Evolutionary conservation across 805 yeast species (phyloP), one percentile per base, ranked within the genome.

Genomic region (Yarrowia osloensis): DNA sequence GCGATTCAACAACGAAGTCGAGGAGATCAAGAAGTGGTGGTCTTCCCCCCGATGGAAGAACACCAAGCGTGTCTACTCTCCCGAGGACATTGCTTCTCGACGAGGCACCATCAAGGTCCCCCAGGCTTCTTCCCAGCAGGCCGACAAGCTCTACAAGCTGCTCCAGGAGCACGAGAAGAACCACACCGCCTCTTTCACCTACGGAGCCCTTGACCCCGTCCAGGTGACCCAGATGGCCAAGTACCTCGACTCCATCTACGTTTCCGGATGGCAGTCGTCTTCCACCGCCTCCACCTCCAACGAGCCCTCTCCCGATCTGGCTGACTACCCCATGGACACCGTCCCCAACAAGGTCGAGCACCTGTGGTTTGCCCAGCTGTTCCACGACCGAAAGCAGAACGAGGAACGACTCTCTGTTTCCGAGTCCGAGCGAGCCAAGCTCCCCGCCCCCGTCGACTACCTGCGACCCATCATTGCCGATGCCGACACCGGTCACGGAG

Each of bases 401-500:
- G 94, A 91, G 76, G 95, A 86, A 71, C 86, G 97, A 74, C 77
- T 82, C 21, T 79, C 83, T 49, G 70, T 86, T 68, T 77, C 95
- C 28, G 81, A 81, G 69, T 85, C 80, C 66, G 86, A 90, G 79
- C 85, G 97, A 73, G 84, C 86, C 15, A 83, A 89, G 77, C 81
- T 87, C 62, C 88, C 88, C 57, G 86, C 88, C 79, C 67, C 57
- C 57, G 88, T 82, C 67, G 99, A 94, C 81, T 94, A 89, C 79
- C 81, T 94, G 77, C 87, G 97, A 74, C 99, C 99, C 68, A 91
- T 94, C 73, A 84, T 94, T 73, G 98, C 98, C 49, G 99, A 94
- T 78, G 99, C 94, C 72, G 99, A 94, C 80, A 95, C 98, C 68
- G 99, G 99, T 73, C 98, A 94, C 78, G 99, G 99, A 80, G 98